Conservation (phyloP, 768 basidiomycete genomes). For the Termitomyces sp. region DNA sequence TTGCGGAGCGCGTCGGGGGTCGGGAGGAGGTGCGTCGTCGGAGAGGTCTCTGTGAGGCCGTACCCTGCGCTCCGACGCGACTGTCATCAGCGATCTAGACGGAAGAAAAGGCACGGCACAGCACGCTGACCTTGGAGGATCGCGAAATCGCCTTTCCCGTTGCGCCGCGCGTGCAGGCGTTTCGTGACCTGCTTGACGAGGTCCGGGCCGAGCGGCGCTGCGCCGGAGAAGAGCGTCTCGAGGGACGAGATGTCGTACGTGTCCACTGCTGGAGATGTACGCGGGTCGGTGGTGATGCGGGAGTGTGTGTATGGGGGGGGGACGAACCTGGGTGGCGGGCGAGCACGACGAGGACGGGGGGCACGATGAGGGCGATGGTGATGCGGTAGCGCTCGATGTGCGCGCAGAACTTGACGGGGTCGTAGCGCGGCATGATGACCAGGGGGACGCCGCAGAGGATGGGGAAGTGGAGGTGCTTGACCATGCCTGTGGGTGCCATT, state of each 20-base stretch:
- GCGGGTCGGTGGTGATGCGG: neutral
- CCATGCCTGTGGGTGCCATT: constrained; percentile 41
- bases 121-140: constrained; percentile 42
- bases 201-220: constrained; percentile 71
- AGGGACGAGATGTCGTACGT: constrained; percentile 64
- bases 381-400: constrained; percentile 62
- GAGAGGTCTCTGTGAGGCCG: constrained; percentile 81
- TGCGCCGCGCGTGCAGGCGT: constrained; percentile 29
- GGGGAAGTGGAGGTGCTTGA: constrained; percentile 60
- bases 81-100: too few relatives aligned
- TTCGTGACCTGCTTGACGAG: constrained; percentile 45
- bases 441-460: constrained; percentile 44
- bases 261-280: constrained; percentile 42
- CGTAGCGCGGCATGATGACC: constrained; percentile 64
- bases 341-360: constrained; percentile 79
- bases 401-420: constrained; percentile 61
- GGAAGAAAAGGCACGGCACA: too few relatives aligned
- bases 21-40: constrained; percentile 56
- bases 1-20: constrained; percentile 38
- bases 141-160: constrained; percentile 32
- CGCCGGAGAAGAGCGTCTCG: constrained; percentile 59
- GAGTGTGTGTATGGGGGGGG: too few relatives aligned
- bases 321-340: constrained; percentile 60
- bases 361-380: constrained; percentile 58
- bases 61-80: constrained; percentile 54